Percentiles rank a stretch among this genome's conserved stretches.
Evolutionary conservation across 2,329 filamentous ascomycete genomes (phyloP).

Genomic region (Arthroderma sp.): DNA sequence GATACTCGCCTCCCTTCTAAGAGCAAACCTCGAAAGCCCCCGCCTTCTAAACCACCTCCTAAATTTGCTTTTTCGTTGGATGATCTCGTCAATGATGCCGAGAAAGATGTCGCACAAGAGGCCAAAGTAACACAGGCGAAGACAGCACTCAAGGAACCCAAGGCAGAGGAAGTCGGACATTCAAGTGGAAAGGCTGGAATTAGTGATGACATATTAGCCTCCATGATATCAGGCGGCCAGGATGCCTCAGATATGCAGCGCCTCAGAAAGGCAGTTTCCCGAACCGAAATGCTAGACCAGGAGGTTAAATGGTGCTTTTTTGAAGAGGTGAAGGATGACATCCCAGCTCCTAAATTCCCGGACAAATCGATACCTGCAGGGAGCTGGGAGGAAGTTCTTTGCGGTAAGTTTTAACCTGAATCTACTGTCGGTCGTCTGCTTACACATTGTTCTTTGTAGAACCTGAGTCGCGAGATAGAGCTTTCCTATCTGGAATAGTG

Average conservation of each 20-base stretch:
- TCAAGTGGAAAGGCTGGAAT: conserved; percentile 2
- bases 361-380: conserved; percentile 17
- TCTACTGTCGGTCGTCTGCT: neutral
- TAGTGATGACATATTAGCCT: conserved; percentile 30
- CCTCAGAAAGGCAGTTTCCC: conserved; percentile 43
- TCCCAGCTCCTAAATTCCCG: conserved; percentile 23
- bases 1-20: neutral
- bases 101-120: conserved; percentile 46
- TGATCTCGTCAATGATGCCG: conserved; percentile 46
- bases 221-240: conserved; percentile 31
- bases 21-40: conserved; percentile 8
- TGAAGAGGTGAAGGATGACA: conserved; percentile 16
- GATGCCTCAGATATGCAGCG: conserved; percentile 33
- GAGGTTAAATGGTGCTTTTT: conserved; percentile 49
- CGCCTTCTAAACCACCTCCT: conserved; percentile 27
- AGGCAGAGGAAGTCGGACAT: conserved; percentile 3
- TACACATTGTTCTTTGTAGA: conserved; percentile 19
- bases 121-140: conserved; percentile 34
- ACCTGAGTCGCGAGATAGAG: conserved; percentile 40
- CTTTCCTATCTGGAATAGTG: conserved; percentile 50
- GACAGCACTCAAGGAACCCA: conserved; percentile 14
- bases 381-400: conserved; percentile 20
- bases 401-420: conserved; percentile 16
- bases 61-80: conserved; percentile 54
- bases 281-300: conserved; percentile 45